Conservation (phyloP, 179 eudicot species). For the Sideroxylon spinosum region DNA sequence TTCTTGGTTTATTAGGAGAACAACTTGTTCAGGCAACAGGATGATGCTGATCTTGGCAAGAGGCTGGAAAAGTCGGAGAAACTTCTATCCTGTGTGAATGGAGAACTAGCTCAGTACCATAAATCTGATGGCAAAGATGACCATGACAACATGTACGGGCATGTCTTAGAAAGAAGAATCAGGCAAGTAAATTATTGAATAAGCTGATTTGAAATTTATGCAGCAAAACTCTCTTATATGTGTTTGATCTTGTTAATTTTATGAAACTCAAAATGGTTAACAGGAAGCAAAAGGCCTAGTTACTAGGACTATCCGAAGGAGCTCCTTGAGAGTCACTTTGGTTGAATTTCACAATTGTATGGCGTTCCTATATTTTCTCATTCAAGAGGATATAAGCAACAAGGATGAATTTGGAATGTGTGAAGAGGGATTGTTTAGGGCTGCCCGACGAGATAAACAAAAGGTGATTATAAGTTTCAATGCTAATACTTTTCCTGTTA, state of each 20-base stretch:
- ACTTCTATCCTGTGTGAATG: constrained; percentile 30
- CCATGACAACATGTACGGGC: constrained; percentile 9
- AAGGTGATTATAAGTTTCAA: background rate
- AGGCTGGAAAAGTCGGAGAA: constrained; percentile 32
- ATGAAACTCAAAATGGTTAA: background rate
- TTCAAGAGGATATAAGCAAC: too few species aligned
- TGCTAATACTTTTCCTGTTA: background rate
- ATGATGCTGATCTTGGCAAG: constrained; percentile 25
- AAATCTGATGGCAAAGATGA: constrained; percentile 21
- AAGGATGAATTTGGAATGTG: too few species aligned
- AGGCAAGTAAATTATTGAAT: constrained; percentile 19
- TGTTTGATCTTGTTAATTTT: background rate
- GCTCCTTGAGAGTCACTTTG: background rate
- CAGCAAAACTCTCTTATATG: background rate
- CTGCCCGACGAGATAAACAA: background rate
- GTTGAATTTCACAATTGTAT: too few species aligned
- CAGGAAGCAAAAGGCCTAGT: constrained; percentile 11
- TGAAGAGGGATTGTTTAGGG: background rate
- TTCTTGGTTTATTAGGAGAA: constrained; percentile 21
- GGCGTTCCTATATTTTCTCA: too few species aligned
- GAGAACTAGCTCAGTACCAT: constrained; percentile 30
- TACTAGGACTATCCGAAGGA: background rate
- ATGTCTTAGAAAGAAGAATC: constrained; percentile 14
- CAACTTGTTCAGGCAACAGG: constrained; percentile 15
- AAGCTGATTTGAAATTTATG: background rate